These are phyloP conservation scores for Ashbya aceris DNA, from an alignment of 1,139 yeast species.

Conservation along the genomic window DNA sequence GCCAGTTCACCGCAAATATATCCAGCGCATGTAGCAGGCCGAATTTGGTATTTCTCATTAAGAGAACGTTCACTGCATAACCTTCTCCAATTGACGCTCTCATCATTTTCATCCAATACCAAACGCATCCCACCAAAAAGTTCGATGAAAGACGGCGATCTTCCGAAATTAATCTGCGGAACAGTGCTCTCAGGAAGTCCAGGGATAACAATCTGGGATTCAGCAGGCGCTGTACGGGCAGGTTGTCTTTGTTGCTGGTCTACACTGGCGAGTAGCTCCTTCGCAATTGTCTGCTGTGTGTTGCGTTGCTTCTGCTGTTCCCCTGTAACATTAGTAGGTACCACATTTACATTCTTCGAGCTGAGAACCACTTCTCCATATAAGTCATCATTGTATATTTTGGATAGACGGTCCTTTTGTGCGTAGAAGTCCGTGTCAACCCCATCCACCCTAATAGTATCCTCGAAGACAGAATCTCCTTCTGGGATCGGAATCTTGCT, in stretches of 20 bases:
- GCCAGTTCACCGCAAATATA: too few relatives aligned
- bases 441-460: too few relatives aligned
- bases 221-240: not conserved
- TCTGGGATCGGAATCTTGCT: too few relatives aligned
- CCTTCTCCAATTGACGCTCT: slow-evolving; percentile 25
- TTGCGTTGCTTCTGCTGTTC: not conserved
- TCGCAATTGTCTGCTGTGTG: not conserved
- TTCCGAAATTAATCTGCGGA: slow-evolving; percentile 2
- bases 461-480: too few relatives aligned
- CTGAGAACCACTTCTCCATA: slow-evolving; percentile 20
- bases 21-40: not conserved
- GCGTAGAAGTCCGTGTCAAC: not conserved
- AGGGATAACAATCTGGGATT: not conserved
- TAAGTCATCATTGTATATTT: slow-evolving; percentile 21
- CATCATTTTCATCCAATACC: slow-evolving; percentile 26
- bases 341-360: not conserved
- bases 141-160: slow-evolving; percentile 25
- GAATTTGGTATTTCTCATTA: slow-evolving; percentile 6
- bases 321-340: not conserved
- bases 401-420: slow-evolving; percentile 14
- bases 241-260: not conserved
- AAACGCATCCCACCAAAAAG: slow-evolving; percentile 25
- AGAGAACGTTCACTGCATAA: slow-evolving; percentile 20
- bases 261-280: not conserved
- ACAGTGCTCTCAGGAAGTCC: not conserved